phyloP scores from a whole-genome alignment of 176 grass and related monocot species.

The Musa acuminata region DNA sequence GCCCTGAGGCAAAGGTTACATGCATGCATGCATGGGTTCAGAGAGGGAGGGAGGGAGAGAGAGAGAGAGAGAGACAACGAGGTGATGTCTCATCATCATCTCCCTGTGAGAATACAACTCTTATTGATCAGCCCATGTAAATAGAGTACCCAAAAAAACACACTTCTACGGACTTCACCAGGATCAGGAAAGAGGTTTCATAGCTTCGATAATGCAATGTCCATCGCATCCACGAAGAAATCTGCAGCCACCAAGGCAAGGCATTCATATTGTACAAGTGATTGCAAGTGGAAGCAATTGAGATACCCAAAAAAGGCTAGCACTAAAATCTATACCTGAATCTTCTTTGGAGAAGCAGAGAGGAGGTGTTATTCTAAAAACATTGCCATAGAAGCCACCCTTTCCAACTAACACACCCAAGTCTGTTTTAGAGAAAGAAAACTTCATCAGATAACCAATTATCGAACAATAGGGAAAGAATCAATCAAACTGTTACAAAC shows the following conservation, averaged over 20 bases:
- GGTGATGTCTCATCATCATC: constrained; percentile 45
- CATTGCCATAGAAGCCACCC: constrained; percentile 84
- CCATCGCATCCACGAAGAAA: constrained; percentile 66
- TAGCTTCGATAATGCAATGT: constrained; percentile 68
- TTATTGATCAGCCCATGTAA: constrained; percentile 39
- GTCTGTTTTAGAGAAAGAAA: constrained; percentile 32
- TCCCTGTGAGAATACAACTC: background rate
- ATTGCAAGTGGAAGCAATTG: background rate
- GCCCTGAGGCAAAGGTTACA: background rate
- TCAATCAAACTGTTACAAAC: background rate
- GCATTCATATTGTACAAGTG: background rate
- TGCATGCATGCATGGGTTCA: no score
- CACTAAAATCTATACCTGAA: constrained; percentile 35
- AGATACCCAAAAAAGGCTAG: background rate
- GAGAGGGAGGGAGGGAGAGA: no score
- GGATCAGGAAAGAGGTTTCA: constrained; percentile 25
- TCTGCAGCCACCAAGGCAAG: constrained; percentile 1
- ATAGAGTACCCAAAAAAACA: constrained; percentile 4
- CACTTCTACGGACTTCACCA: background rate
- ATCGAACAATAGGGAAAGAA: background rate
- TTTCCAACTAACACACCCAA: constrained; percentile 87
- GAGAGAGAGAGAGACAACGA: constrained; percentile 69
- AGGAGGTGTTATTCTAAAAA: constrained; percentile 91
- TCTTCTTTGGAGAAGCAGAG: constrained; percentile 82
- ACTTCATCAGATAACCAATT: background rate